phyloP scores from a whole-genome alignment of 192 early-diverging fungal genomes.

The Dissophora globulifera region DNA sequence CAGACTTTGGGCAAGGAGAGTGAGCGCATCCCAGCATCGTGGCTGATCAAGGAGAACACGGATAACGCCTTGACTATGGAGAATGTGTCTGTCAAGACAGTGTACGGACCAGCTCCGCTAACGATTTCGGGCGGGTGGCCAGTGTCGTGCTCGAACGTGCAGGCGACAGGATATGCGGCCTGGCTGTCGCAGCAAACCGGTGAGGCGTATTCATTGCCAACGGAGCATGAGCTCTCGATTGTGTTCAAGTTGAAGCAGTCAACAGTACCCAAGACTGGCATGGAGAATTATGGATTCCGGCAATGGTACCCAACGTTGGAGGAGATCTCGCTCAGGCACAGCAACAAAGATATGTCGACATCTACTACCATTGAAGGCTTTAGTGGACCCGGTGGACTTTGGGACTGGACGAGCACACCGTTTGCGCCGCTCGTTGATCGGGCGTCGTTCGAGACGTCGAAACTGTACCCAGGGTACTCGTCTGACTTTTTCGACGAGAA shows the following conservation, averaged over 20 bases:
- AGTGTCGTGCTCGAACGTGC: slow-evolving; percentile 70
- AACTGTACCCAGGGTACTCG: slow-evolving; percentile 90
- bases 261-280: slow-evolving; percentile 44
- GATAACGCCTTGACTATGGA: background rate
- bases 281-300: slow-evolving; percentile 74
- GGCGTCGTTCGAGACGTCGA: slow-evolving; percentile 69
- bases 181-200: slow-evolving; percentile 58
- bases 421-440: slow-evolving; percentile 60
- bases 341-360: background rate
- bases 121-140: slow-evolving; percentile 71
- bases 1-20: slow-evolving; percentile 11
- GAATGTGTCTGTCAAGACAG: slow-evolving; percentile 66
- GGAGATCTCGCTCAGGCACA: slow-evolving; percentile 51
- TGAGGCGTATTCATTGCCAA: slow-evolving; percentile 62
- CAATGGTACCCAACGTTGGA: slow-evolving; percentile 69
- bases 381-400: slow-evolving; percentile 67
- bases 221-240: slow-evolving; percentile 77
- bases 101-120: slow-evolving; percentile 73
- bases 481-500: slow-evolving; percentile 91
- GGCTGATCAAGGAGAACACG: slow-evolving; percentile 1
- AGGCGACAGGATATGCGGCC: slow-evolving; percentile 77
- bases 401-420: slow-evolving; percentile 85
- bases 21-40: slow-evolving; percentile 71
- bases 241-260: slow-evolving; percentile 42
- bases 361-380: slow-evolving; percentile 12